A percentile compares a stretch with the other conserved stretches of the same genome.
Conservation (phyloP, 1,284 basidiomycete genomes). For the Rhodotorula sp. region DNA sequence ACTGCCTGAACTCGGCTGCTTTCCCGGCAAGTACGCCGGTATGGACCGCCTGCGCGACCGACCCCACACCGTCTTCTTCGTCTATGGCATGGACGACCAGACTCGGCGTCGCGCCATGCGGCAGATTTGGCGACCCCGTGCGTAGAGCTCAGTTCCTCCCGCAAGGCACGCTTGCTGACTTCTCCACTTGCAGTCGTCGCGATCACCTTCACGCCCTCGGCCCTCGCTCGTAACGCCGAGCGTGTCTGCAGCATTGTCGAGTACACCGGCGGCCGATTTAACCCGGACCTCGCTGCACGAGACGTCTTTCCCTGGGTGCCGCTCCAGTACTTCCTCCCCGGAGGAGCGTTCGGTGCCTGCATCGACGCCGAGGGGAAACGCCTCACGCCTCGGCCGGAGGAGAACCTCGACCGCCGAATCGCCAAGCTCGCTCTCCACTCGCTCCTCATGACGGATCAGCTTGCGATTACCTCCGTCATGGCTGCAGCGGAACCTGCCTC, state of each 20-base stretch:
- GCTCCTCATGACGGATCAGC: neutral
- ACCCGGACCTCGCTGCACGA: neutral
- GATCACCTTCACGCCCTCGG: slow-evolving; percentile 22
- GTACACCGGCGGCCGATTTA: neutral
- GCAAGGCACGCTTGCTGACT: neutral
- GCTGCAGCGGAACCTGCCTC: neutral
- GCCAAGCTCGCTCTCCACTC: neutral
- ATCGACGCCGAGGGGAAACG: neutral
- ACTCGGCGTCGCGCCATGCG: neutral
- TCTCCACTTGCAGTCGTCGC: slow-evolving; percentile 1
- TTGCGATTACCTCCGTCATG: neutral
- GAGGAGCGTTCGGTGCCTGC: slow-evolving; percentile 6
- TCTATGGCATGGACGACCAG: slow-evolving; percentile 16
- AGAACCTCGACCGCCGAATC: too few relatives aligned
- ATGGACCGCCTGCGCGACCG: slow-evolving; percentile 15
- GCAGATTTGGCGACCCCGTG: slow-evolving; percentile 22
- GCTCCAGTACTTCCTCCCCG: slow-evolving; percentile 11
- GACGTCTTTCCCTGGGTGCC: slow-evolving; percentile 22
- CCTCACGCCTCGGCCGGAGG: neutral
- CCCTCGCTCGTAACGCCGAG: neutral
- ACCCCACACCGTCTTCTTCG: slow-evolving; percentile 7
- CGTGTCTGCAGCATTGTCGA: neutral
- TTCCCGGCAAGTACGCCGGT: slow-evolving; percentile 23
- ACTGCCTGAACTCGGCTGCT: slow-evolving; percentile 32
- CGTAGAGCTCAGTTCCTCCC: neutral